phyloP scores from a whole-genome alignment of 345 rosid genomes.

The Citrus mangshanensis region DNA sequence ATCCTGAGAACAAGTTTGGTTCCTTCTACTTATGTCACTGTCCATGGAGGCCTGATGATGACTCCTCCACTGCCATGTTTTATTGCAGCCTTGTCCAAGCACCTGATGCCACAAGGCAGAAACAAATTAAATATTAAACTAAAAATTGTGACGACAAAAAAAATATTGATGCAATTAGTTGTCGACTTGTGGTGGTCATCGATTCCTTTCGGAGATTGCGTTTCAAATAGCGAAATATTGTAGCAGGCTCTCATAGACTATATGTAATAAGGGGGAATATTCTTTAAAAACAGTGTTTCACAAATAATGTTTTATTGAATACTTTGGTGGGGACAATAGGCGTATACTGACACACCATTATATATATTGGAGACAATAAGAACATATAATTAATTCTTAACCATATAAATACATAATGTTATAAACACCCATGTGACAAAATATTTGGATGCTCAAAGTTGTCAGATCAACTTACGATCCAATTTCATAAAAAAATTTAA shows the following conservation, averaged over 20 bases:
- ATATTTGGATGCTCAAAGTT: no score
- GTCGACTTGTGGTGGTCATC: not conserved
- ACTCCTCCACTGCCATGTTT: constrained; percentile 27
- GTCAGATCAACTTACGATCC: no score
- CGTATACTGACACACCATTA: constrained; percentile 6
- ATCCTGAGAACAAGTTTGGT: constrained; percentile 67
- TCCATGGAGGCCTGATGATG: constrained; percentile 39
- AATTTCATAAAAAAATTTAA: no score
- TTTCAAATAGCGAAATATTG: no score
- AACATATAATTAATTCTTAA: no score
- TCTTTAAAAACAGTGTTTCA: constrained; percentile 15
- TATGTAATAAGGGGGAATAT: not conserved
- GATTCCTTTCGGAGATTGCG: not conserved
- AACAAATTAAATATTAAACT: no score
- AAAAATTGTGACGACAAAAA: not conserved
- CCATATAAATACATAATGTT: no score
- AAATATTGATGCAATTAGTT: no score
- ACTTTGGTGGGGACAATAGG: constrained; percentile 4
- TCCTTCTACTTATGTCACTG: constrained; percentile 78
- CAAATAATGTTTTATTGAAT: not conserved
- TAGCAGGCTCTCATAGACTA: no score
- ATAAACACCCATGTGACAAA: no score
- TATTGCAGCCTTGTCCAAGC: constrained; percentile 82
- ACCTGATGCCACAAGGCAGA: constrained; percentile 9
- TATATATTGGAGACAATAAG: not conserved